Conservation (phyloP, 352 stramenopile species). For the Pythium dissotocum region DNA sequence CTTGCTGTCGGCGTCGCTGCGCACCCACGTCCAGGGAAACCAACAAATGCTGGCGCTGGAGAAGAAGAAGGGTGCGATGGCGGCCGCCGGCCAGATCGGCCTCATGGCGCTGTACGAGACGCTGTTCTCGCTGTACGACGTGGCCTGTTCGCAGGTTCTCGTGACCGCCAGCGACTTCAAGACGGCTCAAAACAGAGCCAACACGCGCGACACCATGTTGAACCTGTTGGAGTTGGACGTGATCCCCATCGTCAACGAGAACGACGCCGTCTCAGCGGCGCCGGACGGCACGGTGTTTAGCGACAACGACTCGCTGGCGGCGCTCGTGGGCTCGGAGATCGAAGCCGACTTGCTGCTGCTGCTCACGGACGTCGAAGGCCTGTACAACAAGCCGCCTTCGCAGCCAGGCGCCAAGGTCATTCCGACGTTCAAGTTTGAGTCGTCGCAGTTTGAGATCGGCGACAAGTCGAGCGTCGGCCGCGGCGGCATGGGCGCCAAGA, state of each 20-base stretch:
- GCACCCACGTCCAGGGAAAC: constrained; percentile 86
- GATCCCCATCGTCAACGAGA: constrained; percentile 99
- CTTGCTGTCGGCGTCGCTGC: constrained; percentile 82
- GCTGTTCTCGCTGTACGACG: constrained; percentile 94
- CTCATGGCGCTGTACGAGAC: constrained; percentile 98
- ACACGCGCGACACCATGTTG: constrained; percentile 88
- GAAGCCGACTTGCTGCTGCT: constrained; percentile 94
- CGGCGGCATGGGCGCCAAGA: constrained; percentile 96
- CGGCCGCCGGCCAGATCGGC: constrained; percentile 95
- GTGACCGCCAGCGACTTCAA: constrained; percentile 85
- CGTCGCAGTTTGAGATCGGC: constrained; percentile 66
- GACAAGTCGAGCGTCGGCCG: constrained; percentile 84
- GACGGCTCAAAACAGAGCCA: constrained; percentile 79
- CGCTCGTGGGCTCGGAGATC: constrained; percentile 89
- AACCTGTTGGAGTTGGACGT: constrained; percentile 95
- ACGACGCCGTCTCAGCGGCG: constrained; percentile 94
- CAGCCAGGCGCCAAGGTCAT: constrained; percentile 82
- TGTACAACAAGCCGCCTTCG: constrained; percentile 91
- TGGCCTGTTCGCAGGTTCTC: constrained; percentile 93
- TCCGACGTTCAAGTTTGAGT: constrained; percentile 64
- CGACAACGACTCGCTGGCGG: constrained; percentile 95
- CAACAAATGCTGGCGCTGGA: constrained; percentile 90
- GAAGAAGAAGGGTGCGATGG: constrained; percentile 86
- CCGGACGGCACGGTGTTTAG: constrained; percentile 89
- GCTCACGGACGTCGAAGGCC: constrained; percentile 96